Evolutionary conservation across 257 asterid species (phyloP).

Genomic region (Salvia hispanica): DNA sequence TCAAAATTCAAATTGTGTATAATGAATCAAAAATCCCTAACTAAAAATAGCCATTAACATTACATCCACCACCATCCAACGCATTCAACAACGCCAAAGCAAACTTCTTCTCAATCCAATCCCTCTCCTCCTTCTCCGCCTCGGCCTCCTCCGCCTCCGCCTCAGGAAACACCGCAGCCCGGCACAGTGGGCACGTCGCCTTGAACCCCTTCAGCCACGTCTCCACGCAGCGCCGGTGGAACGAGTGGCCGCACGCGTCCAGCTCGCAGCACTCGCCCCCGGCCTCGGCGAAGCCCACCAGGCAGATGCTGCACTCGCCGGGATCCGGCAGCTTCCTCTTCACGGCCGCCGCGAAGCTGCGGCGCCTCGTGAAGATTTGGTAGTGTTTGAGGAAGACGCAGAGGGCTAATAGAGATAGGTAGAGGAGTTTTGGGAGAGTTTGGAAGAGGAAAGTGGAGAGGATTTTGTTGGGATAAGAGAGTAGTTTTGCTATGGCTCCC

Average conservation of each 20-base stretch:
- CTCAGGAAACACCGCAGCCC: conserved; percentile 50
- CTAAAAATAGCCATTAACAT: conserved; percentile 17
- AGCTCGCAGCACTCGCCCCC: conserved; percentile 50
- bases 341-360: neutral
- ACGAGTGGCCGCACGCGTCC: conserved; percentile 47
- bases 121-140: conserved; percentile 29
- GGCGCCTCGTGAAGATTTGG: neutral
- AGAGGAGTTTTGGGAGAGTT: neutral
- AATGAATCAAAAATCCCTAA: too few species aligned
- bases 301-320: conserved; percentile 51
- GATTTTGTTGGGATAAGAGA: conserved; percentile 1
- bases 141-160: conserved; percentile 24
- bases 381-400: conserved; percentile 9
- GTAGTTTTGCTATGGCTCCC: conserved; percentile 11
- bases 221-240: conserved; percentile 54
- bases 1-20: too few species aligned
- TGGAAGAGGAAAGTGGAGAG: neutral
- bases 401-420: neutral
- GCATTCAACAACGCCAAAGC: conserved; percentile 43
- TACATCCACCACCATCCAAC: conserved; percentile 31
- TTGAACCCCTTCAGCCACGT: conserved; percentile 34
- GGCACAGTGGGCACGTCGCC: conserved; percentile 63
- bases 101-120: conserved; percentile 44
- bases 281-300: conserved; percentile 33
- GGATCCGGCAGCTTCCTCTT: too few species aligned